Evolutionary conservation across 306 rosid species (phyloP).

Genomic region (Gillenia trifoliata): DNA sequence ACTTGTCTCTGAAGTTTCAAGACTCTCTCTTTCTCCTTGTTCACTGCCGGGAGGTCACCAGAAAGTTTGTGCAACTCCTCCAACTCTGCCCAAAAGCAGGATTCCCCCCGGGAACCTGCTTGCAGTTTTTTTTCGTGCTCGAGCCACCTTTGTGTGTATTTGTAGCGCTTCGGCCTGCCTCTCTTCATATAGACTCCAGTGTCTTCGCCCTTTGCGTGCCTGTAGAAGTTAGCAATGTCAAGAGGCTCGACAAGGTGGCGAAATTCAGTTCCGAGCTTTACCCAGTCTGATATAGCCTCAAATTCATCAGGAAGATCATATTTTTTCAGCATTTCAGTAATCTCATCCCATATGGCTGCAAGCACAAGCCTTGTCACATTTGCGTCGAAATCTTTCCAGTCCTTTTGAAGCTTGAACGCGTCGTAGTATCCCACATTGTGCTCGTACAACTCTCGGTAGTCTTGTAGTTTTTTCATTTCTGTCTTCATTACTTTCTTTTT

Average conservation of each 20-base stretch:
- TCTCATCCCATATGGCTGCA: slow-evolving; percentile 73
- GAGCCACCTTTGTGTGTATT: slow-evolving; percentile 61
- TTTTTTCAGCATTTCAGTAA: slow-evolving; percentile 55
- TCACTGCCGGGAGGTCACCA: neutral
- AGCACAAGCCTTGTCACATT: slow-evolving; percentile 62
- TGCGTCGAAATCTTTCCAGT: slow-evolving; percentile 50
- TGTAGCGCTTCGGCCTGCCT: slow-evolving; percentile 69
- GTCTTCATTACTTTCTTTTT: neutral
- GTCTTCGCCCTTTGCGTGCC: slow-evolving; percentile 59
- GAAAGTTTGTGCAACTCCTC: slow-evolving; percentile 49
- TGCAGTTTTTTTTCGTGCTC: slow-evolving; percentile 26
- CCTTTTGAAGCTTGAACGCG: slow-evolving; percentile 58
- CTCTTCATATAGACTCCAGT: slow-evolving; percentile 41
- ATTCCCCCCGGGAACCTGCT: slow-evolving; percentile 32
- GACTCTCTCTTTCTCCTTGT: neutral
- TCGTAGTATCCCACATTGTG: slow-evolving; percentile 45
- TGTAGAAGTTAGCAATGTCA: slow-evolving; percentile 70
- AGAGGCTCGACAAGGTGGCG: slow-evolving; percentile 72
- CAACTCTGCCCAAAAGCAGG: slow-evolving; percentile 63
- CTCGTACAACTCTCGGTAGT: slow-evolving; percentile 31
- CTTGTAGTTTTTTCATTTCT: slow-evolving; percentile 8
- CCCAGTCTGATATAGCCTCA: slow-evolving; percentile 46
- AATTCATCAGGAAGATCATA: slow-evolving; percentile 73
- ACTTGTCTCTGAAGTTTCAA: slow-evolving; percentile 18
- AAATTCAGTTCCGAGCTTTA: slow-evolving; percentile 38